These are phyloP conservation scores for Mucor racemosus DNA, from an alignment of 371 early-diverging fungal species.

Conservation along the genomic window DNA sequence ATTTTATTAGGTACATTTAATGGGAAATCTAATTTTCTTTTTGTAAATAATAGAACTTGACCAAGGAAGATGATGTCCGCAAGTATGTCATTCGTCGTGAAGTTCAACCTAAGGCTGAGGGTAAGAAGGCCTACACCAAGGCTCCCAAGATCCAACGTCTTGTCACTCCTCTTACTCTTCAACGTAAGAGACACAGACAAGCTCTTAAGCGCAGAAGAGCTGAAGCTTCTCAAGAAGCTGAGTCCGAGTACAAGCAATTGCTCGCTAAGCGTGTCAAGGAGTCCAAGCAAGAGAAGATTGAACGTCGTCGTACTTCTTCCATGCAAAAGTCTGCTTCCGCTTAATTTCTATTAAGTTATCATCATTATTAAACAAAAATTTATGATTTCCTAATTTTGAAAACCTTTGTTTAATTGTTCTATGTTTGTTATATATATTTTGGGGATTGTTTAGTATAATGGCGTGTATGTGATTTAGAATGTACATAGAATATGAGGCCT, in stretches of 20 bases:
- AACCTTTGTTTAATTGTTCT: not conserved
- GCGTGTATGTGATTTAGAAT: too few relatives aligned
- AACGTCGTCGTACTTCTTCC: constrained; percentile 67
- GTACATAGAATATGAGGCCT: too few relatives aligned
- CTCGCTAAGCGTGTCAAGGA: constrained; percentile 93
- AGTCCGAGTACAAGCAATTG: constrained; percentile 91
- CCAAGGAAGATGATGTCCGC: constrained; percentile 97
- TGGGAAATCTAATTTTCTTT: not conserved
- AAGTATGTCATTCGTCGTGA: constrained; percentile 98
- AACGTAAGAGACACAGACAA: constrained; percentile 87
- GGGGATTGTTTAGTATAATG: too few relatives aligned
- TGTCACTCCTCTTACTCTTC: constrained; percentile 93
- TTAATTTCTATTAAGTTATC: constrained; percentile 35
- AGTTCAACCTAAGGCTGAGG: constrained; percentile 84
- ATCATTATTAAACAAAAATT: constrained; percentile 15
- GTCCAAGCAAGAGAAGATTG: constrained; percentile 59
- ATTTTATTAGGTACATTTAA: not conserved
- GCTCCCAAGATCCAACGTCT: constrained; percentile 96
- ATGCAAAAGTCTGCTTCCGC: constrained; percentile 61
- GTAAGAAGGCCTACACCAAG: constrained; percentile 93
- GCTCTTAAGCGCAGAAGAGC: constrained; percentile 85
- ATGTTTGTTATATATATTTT: not conserved
- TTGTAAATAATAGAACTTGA: constrained; percentile 62
- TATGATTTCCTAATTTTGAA: not conserved
- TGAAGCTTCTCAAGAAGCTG: constrained; percentile 84